These are phyloP conservation scores for Nicotiana tabacum DNA, from an alignment of 257 asterid genomes.

Conservation along the genomic window DNA sequence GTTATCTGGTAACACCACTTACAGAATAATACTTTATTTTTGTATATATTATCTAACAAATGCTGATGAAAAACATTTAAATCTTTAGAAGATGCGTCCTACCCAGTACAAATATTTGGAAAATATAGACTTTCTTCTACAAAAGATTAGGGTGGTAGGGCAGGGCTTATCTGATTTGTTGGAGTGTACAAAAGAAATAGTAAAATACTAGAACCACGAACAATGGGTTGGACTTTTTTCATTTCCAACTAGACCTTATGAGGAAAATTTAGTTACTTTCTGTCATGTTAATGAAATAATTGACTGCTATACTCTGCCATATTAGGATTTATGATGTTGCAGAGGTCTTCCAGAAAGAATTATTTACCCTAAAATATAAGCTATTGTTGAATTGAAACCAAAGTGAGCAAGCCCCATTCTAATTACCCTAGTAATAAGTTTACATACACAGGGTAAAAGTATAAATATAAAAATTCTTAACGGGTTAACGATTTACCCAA, in stretches of 20 bases:
- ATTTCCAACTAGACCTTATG: not conserved
- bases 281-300: not conserved
- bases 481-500: no score
- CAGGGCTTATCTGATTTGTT: not conserved
- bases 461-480: no score
- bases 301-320: not conserved
- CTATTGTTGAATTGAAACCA: not conserved
- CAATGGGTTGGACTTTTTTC: not conserved
- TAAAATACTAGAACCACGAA: not conserved
- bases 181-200: not conserved
- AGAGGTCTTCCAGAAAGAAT: not conserved
- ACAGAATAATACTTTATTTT: not conserved
- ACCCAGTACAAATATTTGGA: not conserved
- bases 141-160: not conserved
- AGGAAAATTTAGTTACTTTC: not conserved
- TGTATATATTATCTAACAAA: constrained; percentile 4
- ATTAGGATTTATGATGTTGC: not conserved
- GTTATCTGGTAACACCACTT: constrained; percentile 2
- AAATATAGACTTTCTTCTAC: not conserved
- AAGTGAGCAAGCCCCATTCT: not conserved
- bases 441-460: no score
- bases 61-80: not conserved
- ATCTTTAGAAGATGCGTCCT: constrained; percentile 9
- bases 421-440: not conserved
- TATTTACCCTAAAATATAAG: not conserved